Conservation (phyloP, 768 basidiomycete species). For the Boletus speciosus region DNA sequence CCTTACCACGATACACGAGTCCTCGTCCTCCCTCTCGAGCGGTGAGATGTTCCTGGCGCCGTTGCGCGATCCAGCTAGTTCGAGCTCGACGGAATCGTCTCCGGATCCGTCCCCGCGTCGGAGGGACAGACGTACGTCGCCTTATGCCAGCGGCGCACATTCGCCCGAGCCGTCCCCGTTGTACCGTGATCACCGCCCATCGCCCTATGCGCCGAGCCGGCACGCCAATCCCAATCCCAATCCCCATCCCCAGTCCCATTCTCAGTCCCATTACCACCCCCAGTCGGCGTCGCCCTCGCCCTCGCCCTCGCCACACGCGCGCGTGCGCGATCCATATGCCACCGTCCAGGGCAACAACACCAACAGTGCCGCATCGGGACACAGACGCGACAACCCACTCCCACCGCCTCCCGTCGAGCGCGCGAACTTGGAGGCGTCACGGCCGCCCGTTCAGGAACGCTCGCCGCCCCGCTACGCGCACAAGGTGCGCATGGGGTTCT, state of each 20-base stretch:
- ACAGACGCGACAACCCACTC: constrained; percentile 28
- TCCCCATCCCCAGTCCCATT: background rate
- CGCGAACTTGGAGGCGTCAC: constrained; percentile 19
- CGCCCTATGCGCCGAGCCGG: constrained; percentile 17
- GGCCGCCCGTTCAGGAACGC: constrained; percentile 27
- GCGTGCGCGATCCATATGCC: constrained; percentile 10
- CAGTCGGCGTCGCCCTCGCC: background rate
- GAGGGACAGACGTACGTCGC: constrained; percentile 23
- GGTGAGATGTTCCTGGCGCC: constrained; percentile 27
- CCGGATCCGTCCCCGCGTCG: constrained; percentile 28
- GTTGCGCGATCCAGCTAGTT: constrained; percentile 10
- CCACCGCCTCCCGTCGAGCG: constrained; percentile 30
- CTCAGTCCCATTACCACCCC: no score
- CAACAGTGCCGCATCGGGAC: background rate
- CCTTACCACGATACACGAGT: constrained; percentile 29
- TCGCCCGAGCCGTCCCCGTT: constrained; percentile 28
- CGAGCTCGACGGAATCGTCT: constrained; percentile 21
- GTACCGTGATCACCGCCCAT: constrained; percentile 24
- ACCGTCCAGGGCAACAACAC: background rate
- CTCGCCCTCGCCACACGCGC: constrained; percentile 16
- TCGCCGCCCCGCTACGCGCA: constrained; percentile 29
- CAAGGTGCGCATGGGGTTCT: constrained; percentile 54
- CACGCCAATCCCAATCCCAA: background rate
- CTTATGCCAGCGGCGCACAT: constrained; percentile 15
- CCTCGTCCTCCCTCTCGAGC: constrained; percentile 19